Evolutionary conservation across 1,284 basidiomycete genomes (phyloP), one percentile per base, ranked within the genome.

Genomic region (Taiwanofungus camphoratus): DNA sequence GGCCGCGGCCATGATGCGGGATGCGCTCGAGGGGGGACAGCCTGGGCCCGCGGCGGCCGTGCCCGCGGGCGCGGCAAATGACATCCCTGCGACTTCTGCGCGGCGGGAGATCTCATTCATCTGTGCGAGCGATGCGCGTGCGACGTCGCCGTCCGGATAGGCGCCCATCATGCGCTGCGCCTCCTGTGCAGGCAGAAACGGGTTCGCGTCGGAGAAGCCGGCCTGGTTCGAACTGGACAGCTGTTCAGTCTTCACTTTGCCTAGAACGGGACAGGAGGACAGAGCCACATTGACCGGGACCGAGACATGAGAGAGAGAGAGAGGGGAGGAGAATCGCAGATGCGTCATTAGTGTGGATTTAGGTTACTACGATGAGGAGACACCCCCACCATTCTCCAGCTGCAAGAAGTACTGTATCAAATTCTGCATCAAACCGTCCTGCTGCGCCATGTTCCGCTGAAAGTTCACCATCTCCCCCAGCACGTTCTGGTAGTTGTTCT

Each of bases 381-480:
- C 44, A 49, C 58, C 68, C 73, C 64, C 57, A 74, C 75, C 70
- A 54, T 74, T 78, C 64, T 87, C 82, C 56, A 77, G 69, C 54
- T 83, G 80, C 56, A 91, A 70, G 60, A 89, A 85, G 62, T 89
- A 88, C 53, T 85, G 79, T 53, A 92, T 83, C 49, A 92, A 64
- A 52, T 79, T 80, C 65, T 91, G 86, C 79, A 92, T 87, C 47
- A 92, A 64, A 39, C 78, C 78, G 52, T 93, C 89, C 69, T 92
- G 90, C 63, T 88, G 83, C 23, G 86, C 84, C 77, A 90, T 83
- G 54, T 84, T 86, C 46, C 84, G 67, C 66, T 92, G 89, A 59
- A 91, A 87, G 41, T 79, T 79, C 52, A 87, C 82, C 76, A 93
- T 84, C 64, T 92, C 88, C 48, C 77, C 76, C 20, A 91, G 76